A percentile compares a stretch with the other conserved stretches of the same genome.
These are phyloP conservation scores for Sporobolomyces roseus DNA, from an alignment of 768 basidiomycete genomes.

Conservation along the genomic window DNA sequence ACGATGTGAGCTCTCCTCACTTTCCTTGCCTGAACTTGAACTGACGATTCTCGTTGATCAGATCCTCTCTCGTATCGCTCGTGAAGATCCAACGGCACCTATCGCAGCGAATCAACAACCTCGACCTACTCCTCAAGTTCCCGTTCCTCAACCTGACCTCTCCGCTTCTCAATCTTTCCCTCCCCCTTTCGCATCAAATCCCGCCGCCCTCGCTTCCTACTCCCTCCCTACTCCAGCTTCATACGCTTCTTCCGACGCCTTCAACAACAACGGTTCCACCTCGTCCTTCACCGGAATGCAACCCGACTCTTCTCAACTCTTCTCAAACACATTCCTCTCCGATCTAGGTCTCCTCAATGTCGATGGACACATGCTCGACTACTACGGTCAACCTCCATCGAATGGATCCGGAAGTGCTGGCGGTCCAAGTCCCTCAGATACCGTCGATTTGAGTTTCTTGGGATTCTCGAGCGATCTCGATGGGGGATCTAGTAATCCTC, in stretches of 20 bases:
- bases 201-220: not conserved
- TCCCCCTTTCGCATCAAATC: not conserved
- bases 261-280: not conserved
- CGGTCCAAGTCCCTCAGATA: conserved; percentile 13
- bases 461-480: not conserved
- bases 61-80: not conserved
- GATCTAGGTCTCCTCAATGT: not conserved
- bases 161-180: no score
- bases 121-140: not conserved
- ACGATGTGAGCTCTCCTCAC: conserved; percentile 22
- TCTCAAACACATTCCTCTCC: not conserved
- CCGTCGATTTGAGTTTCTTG: conserved; percentile 24
- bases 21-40: not conserved
- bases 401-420: not conserved
- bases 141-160: not conserved
- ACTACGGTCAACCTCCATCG: not conserved
- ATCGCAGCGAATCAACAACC: conserved; percentile 1
- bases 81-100: conserved; percentile 2
- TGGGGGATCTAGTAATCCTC: not conserved
- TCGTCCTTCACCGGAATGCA: not conserved
- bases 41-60: not conserved
- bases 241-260: not conserved
- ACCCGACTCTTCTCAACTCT: no score
- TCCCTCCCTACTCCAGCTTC: not conserved
- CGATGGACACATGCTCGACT: not conserved